phyloP scores from a whole-genome alignment of 805 yeast species.

The Tetrapisispora phaffii region DNA sequence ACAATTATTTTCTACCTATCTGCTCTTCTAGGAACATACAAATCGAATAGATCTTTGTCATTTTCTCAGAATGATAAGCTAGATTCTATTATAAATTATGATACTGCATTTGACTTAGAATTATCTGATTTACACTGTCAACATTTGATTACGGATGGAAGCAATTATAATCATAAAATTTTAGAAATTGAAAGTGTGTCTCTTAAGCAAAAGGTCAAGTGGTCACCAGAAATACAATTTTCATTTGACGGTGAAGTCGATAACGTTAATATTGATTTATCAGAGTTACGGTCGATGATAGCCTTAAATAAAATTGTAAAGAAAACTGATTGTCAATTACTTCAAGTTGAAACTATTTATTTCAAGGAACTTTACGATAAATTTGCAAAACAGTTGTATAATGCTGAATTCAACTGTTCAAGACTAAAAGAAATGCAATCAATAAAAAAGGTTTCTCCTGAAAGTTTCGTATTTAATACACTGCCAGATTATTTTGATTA shows the following conservation, averaged over 20 bases:
- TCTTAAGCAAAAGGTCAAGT: conserved; percentile 10
- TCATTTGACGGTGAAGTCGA: conserved; percentile 17
- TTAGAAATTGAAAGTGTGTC: conserved; percentile 14
- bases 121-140: conserved; percentile 15
- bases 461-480: conserved; percentile 16
- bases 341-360: conserved; percentile 22
- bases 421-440: conserved; percentile 5
- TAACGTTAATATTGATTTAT: conserved; percentile 17
- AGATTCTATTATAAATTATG: conserved; percentile 10
- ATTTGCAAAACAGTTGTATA: conserved; percentile 18
- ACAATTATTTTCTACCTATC: conserved; percentile 26
- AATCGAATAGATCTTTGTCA: conserved; percentile 14
- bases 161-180: conserved; percentile 13
- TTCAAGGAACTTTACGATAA: conserved; percentile 22
- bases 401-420: conserved; percentile 14
- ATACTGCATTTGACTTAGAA: conserved; percentile 14
- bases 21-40: conserved; percentile 16
- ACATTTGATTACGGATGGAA: conserved; percentile 13
- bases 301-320: conserved; percentile 17
- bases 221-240: conserved; percentile 14
- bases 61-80: conserved; percentile 5
- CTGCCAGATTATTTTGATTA: conserved; percentile 31
- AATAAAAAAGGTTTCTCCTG: conserved; percentile 6
- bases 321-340: conserved; percentile 20
- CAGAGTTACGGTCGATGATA: conserved; percentile 24